Evolutionary conservation across 2,329 filamentous ascomycete species (phyloP).

Genomic region (Aspergillus uvarum): DNA sequence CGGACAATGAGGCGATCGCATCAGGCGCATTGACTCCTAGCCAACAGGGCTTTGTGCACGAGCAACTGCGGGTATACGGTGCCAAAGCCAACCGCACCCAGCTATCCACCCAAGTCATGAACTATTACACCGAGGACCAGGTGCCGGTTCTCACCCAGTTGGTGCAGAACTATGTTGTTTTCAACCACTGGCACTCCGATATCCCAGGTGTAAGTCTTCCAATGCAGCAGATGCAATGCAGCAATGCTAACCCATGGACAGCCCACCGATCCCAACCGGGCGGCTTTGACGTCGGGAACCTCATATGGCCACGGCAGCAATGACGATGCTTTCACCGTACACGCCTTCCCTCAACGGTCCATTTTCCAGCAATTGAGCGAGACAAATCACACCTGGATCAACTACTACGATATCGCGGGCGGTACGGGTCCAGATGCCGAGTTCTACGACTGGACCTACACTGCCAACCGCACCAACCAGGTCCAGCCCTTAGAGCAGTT

Average conservation of each 20-base stretch:
- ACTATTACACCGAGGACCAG: constrained; percentile 47
- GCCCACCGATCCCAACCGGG: constrained; percentile 48
- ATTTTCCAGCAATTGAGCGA: constrained; percentile 44
- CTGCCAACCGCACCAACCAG: constrained; percentile 27
- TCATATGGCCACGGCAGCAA: constrained; percentile 36
- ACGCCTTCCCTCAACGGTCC: constrained; percentile 30
- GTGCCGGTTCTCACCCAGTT: constrained; percentile 44
- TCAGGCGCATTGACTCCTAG: constrained; percentile 30
- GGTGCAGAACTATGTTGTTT: constrained; percentile 44
- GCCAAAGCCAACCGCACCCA: constrained; percentile 30
- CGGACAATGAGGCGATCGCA: constrained; percentile 39
- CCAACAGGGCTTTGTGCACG: constrained; percentile 44
- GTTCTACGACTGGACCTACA: constrained; percentile 38
- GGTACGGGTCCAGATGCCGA: constrained; percentile 30
- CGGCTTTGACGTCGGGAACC: constrained; percentile 33
- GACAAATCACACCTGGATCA: constrained; percentile 36
- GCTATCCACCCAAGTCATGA: constrained; percentile 44
- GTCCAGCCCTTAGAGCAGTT: constrained; percentile 34
- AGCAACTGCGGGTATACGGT: constrained; percentile 41
- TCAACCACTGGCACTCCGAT: constrained; percentile 49
- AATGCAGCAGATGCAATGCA: background rate
- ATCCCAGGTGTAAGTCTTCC: constrained; percentile 42
- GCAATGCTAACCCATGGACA: constrained; percentile 16
- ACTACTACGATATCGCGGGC: constrained; percentile 32
- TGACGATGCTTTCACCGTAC: constrained; percentile 28